Evolutionary conservation across 2,329 filamentous ascomycete genomes (phyloP), one percentile per base, ranked within the genome.

Genomic region (Scytalidium sp.): DNA sequence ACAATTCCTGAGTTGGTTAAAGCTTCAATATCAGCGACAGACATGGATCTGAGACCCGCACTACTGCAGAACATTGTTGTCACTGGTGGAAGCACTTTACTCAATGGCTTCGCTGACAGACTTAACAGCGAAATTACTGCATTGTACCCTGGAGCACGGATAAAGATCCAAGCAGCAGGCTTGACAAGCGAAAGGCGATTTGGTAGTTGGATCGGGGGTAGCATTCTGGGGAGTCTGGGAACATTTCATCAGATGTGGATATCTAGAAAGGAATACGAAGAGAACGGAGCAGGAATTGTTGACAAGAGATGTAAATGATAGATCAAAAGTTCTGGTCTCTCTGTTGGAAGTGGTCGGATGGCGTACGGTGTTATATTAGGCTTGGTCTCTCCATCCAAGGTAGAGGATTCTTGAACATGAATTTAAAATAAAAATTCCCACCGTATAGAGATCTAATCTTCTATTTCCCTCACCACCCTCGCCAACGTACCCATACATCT

Each of bases 221-320:
- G 91, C 70, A 97, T 99, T 60, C 75, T 99, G 59, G 92, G 90
- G 6, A 97, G 92, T 70, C 70, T 99, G 72, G 95, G 95, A 9
- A 96, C 92, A 13, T 99, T 99, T 73, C 94, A 99, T 74, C 94
- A 99, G 75, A 93, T 99, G 88, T 99, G 94, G 94, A 95, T 99
- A 61, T 93, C 87, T 20, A 90, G 85, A 70, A 96, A 96, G 76
- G 94, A 99, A 75, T 97, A 97, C 63, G 91, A 97, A 56, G 95
- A 99, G 76, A 92, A 96, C 68, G 94, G 94, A 2, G 76, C 85
- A 5, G 83, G 83, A 56, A 92, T 97, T 60, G 89, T 97, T 41
- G 93, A 97, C 78, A 97, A 96, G 81, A 80, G 93, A 62, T 97
- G 93, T 80, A 96, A 96, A 75, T 97, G 65, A 72, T 51, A 45